phyloP scores from a whole-genome alignment of 257 asterid genomes.

The Avicennia marina region DNA sequence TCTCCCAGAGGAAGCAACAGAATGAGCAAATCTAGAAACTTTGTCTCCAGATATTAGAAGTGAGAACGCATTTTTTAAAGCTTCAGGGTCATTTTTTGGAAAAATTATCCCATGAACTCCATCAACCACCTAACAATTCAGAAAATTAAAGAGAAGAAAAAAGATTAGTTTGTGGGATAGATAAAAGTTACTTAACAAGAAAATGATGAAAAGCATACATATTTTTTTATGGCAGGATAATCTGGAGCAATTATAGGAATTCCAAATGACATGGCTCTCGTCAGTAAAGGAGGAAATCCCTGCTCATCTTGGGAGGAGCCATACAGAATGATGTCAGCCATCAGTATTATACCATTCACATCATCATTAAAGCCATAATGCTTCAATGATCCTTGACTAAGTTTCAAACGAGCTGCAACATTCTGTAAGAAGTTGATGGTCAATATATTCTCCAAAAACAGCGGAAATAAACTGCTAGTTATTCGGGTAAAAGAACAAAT shows the following conservation, averaged over 20 bases:
- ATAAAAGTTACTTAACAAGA: slow-evolving; percentile 19
- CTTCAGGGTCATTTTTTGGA: slow-evolving; percentile 55
- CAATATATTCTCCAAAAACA: slow-evolving; percentile 15
- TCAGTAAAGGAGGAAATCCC: slow-evolving; percentile 78
- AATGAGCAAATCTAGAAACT: slow-evolving; percentile 57
- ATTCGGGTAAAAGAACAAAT: slow-evolving; percentile 6
- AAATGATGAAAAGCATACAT: slow-evolving; percentile 45
- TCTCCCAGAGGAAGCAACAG: slow-evolving; percentile 73
- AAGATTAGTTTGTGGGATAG: slow-evolving; percentile 15
- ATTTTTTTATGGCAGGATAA: slow-evolving; percentile 57
- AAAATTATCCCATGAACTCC: slow-evolving; percentile 79
- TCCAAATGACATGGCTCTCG: slow-evolving; percentile 92
- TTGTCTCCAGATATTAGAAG: slow-evolving; percentile 62
- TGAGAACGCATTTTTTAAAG: slow-evolving; percentile 57
- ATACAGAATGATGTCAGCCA: slow-evolving; percentile 87
- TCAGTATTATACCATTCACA: slow-evolving; percentile 68
- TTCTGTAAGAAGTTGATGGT: slow-evolving; percentile 40
- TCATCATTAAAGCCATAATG: slow-evolving; percentile 72
- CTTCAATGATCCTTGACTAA: slow-evolving; percentile 65
- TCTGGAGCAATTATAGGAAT: slow-evolving; percentile 80
- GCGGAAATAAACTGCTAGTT: slow-evolving; percentile 9
- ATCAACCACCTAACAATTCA: slow-evolving; percentile 61
- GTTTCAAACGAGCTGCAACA: slow-evolving; percentile 65
- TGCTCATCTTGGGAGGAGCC: slow-evolving; percentile 91
- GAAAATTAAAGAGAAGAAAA: slow-evolving; percentile 17